Percentiles rank a stretch among this genome's conserved stretches.
phyloP scores from a whole-genome alignment of 2,329 filamentous ascomycete species.

The Torrubiellomyces zombiae region DNA sequence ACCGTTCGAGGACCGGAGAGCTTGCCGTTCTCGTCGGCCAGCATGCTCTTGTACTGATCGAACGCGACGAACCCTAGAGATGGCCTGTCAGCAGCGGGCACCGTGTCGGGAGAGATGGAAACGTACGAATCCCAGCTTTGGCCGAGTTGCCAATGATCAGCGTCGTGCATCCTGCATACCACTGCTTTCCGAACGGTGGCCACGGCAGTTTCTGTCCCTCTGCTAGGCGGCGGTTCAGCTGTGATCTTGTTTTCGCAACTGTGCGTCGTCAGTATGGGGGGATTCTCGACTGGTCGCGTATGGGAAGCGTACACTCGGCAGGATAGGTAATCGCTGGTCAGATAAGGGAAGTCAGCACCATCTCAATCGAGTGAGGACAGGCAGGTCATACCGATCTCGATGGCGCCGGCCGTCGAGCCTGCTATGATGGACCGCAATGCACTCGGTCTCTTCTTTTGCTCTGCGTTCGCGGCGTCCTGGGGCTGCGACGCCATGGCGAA shows the following conservation, averaged over 20 bases:
- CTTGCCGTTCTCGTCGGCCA: constrained; percentile 72
- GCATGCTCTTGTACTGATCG: constrained; percentile 75
- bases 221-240: constrained; percentile 73
- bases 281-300: constrained; percentile 4
- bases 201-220: constrained; percentile 79
- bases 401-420: constrained; percentile 79
- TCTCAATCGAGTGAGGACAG: not conserved
- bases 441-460: constrained; percentile 43
- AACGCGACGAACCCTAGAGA: constrained; percentile 64
- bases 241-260: constrained; percentile 90
- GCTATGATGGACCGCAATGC: constrained; percentile 79
- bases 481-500: constrained; percentile 13
- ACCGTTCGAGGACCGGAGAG: constrained; percentile 84
- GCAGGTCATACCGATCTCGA: constrained; percentile 61
- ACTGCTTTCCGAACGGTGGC: constrained; percentile 84
- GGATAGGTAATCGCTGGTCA: constrained; percentile 67
- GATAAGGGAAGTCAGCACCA: constrained; percentile 10
- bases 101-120: not conserved
- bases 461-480: constrained; percentile 8
- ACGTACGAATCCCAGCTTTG: constrained; percentile 84
- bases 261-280: constrained; percentile 5
- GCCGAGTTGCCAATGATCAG: constrained; percentile 91
- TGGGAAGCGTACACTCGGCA: constrained; percentile 55
- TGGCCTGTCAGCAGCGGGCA: not conserved
- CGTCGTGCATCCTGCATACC: constrained; percentile 97